Evolutionary conservation across 257 asterid genomes (phyloP).

Genomic region (Echites panduratus): DNA sequence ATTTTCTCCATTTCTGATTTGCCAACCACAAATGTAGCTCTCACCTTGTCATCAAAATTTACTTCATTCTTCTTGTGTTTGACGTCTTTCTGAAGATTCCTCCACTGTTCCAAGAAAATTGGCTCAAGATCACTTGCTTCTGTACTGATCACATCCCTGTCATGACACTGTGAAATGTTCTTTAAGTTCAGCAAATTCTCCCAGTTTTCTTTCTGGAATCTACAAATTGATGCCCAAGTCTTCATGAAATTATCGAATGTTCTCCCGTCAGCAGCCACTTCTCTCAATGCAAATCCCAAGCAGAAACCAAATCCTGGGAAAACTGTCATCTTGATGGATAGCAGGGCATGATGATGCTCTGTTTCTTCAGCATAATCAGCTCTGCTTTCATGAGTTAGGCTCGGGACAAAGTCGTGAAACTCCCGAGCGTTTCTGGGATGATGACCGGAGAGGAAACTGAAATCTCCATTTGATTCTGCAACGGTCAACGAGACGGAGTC

Average conservation of each 20-base stretch:
- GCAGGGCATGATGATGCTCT: conserved; percentile 23
- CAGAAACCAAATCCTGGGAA: conserved; percentile 42
- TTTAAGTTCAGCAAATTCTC: neutral
- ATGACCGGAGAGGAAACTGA: conserved; percentile 16
- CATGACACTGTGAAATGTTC: no score
- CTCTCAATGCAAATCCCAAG: conserved; percentile 43
- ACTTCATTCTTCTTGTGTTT: neutral
- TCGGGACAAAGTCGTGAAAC: conserved; percentile 36
- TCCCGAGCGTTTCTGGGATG: conserved; percentile 25
- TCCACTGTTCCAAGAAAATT: conserved; percentile 20
- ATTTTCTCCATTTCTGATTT: conserved; percentile 27
- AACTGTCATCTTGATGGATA: conserved; percentile 40
- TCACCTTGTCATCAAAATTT: conserved; percentile 9
- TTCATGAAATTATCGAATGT: conserved; percentile 43
- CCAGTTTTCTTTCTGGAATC: conserved; percentile 3
- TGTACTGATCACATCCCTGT: conserved; percentile 25
- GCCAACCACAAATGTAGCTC: conserved; percentile 38
- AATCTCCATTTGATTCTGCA: conserved; percentile 30
- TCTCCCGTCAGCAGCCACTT: conserved; percentile 51
- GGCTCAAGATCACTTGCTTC: conserved; percentile 21
- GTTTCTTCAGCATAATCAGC: no score
- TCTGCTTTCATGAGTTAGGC: neutral
- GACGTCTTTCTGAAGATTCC: neutral
- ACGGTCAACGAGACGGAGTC: conserved; percentile 31
- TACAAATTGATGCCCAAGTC: conserved; percentile 37